Evolutionary conservation across 2,329 filamentous ascomycete genomes (phyloP).

Genomic region (Teratosphaeriaceae sp.): DNA sequence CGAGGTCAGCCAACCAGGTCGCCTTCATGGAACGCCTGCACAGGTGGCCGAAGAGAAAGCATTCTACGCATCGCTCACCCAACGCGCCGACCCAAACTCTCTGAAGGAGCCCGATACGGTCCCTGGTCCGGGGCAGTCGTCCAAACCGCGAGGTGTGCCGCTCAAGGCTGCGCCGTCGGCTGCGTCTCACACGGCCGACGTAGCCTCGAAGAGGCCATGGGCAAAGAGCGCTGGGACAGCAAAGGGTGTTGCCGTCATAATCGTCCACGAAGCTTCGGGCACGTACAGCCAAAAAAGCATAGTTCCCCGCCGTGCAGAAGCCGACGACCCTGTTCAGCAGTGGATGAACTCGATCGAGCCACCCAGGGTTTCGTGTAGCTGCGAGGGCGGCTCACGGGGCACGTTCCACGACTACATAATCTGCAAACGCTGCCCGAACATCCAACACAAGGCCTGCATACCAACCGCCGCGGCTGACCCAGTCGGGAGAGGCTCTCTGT

Average conservation of each 20-base stretch:
- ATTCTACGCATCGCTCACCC: neutral
- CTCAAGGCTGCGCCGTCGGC: too few relatives aligned
- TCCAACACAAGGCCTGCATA: conserved; percentile 7
- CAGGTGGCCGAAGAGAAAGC: neutral
- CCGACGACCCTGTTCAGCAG: neutral
- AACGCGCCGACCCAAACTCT: neutral
- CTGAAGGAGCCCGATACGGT: too few relatives aligned
- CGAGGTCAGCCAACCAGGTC: neutral
- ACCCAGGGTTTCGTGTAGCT: neutral
- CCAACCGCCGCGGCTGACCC: neutral
- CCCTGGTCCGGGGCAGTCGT: too few relatives aligned
- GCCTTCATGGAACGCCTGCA: neutral
- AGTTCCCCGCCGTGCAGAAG: neutral
- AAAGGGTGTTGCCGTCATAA: too few relatives aligned
- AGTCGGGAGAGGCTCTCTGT: conserved; percentile 3
- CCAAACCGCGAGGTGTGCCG: too few relatives aligned
- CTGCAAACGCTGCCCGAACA: conserved; percentile 2
- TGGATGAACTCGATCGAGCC: neutral
- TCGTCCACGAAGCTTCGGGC: neutral
- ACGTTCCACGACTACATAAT: conserved; percentile 1
- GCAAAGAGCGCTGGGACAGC: neutral
- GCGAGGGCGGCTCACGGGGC: neutral
- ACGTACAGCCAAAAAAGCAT: neutral
- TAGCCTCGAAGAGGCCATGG: too few relatives aligned
- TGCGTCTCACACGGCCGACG: too few relatives aligned